Conservation (phyloP, 345 rosid genomes). For the Eucalyptus erythrocorys region DNA sequence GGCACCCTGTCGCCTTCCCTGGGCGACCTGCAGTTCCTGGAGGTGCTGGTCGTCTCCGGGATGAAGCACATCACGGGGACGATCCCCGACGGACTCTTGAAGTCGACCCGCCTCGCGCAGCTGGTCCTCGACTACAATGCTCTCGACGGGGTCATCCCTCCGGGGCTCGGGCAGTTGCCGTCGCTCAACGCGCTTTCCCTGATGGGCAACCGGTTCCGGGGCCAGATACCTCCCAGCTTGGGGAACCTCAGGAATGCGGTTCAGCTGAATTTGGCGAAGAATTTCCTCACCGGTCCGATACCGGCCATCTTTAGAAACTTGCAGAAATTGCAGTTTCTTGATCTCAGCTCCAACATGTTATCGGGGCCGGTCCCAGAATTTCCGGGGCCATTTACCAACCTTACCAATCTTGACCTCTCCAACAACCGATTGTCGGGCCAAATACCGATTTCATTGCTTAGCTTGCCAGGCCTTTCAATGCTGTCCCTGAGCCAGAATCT, state of each 20-base stretch:
- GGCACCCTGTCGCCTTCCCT: constrained; percentile 71
- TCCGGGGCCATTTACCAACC: constrained; percentile 29
- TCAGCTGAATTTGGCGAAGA: constrained; percentile 34
- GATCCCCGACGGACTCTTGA: constrained; percentile 52
- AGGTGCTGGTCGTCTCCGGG: constrained; percentile 47
- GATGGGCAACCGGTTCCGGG: constrained; percentile 53
- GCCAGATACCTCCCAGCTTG: constrained; percentile 53
- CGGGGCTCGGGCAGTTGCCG: constrained; percentile 37
- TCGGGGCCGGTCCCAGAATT: constrained; percentile 61
- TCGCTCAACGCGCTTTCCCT: constrained; percentile 44
- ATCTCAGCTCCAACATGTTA: constrained; percentile 60
- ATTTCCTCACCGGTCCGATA: constrained; percentile 59
- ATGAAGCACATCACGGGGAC: constrained; percentile 70
- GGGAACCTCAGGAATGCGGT: constrained; percentile 42
- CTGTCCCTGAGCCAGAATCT: constrained; percentile 56
- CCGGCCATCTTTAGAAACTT: constrained; percentile 41
- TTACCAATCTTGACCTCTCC: constrained; percentile 58
- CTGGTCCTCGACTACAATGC: constrained; percentile 68
- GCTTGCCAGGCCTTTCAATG: constrained; percentile 30
- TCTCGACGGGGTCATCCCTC: constrained; percentile 61
- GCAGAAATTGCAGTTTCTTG: constrained; percentile 48
- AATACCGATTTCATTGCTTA: constrained; percentile 52
- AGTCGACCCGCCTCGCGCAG: constrained; percentile 31
- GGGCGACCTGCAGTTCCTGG: constrained; percentile 45
- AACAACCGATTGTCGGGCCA: constrained; percentile 50